A percentile compares a stretch with the other conserved stretches of the same genome.
These are phyloP conservation scores for Serendipita sp. DNA, from an alignment of 768 basidiomycete species.

Conservation along the genomic window DNA sequence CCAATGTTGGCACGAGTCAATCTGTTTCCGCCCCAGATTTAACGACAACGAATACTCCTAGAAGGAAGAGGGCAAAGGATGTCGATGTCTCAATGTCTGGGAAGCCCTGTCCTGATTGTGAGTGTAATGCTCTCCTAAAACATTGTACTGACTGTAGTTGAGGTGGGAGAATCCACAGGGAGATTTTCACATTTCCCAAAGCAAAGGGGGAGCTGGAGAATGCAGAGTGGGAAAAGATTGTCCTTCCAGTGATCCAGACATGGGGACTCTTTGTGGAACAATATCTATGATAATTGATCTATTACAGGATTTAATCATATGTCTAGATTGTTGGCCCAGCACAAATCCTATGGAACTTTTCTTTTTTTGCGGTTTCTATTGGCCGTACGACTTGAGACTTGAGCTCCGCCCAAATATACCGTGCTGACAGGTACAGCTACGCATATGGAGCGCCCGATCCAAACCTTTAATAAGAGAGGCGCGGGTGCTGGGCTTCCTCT, in stretches of 20 bases:
- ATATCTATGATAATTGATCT: conserved; percentile 10
- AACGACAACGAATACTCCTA: too few relatives aligned
- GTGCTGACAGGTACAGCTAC: too few relatives aligned
- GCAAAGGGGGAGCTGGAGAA: conserved; percentile 40
- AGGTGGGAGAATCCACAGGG: conserved; percentile 51
- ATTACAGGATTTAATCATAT: too few relatives aligned
- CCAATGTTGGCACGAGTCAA: background rate
- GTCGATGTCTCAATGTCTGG: background rate
- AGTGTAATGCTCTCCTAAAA: conserved; percentile 22
- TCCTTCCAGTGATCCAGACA: conserved; percentile 58
- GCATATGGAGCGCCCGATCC: too few relatives aligned
- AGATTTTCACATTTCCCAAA: conserved; percentile 61
- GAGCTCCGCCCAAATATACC: too few relatives aligned
- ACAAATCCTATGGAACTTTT: too few relatives aligned
- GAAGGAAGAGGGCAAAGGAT: background rate
- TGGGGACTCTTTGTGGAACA: conserved; percentile 53
- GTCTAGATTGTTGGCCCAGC: too few relatives aligned
- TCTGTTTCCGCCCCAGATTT: too few relatives aligned
- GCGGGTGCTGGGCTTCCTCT: too few relatives aligned
- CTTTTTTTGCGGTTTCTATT: too few relatives aligned
- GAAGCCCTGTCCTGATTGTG: conserved; percentile 31
- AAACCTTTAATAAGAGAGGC: too few relatives aligned
- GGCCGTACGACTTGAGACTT: too few relatives aligned
- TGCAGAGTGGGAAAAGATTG: conserved; percentile 58
- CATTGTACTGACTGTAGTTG: conserved; percentile 7